Conservation (phyloP, 805 yeast genomes). For the Pichia sporocuriosa region DNA sequence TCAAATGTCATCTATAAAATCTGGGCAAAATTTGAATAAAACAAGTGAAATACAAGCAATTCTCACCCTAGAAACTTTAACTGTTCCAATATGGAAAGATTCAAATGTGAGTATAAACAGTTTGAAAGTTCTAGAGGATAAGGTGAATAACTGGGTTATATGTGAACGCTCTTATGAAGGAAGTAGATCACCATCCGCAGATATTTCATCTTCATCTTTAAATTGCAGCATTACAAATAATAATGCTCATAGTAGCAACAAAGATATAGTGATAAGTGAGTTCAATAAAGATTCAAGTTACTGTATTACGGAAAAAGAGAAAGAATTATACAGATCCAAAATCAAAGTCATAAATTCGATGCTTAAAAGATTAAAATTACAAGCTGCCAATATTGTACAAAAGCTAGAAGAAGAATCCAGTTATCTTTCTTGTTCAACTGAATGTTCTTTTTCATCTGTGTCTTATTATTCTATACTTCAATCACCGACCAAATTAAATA, state of each 20-base stretch:
- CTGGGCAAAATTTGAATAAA: constrained; percentile 4
- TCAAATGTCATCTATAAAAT: constrained; percentile 1
- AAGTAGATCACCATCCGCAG: not conserved
- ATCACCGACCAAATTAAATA: too few species aligned
- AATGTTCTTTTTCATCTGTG: too few species aligned
- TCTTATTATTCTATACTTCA: too few species aligned
- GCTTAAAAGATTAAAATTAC: too few species aligned
- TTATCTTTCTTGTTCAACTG: too few species aligned
- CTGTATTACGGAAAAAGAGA: too few species aligned
- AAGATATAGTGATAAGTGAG: too few species aligned
- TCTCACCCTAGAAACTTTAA: constrained; percentile 16
- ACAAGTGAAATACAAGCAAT: constrained; percentile 17
- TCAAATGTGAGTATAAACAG: constrained; percentile 4
- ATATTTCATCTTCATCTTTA: constrained; percentile 11
- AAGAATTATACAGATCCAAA: too few species aligned
- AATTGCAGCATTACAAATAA: constrained; percentile 1
- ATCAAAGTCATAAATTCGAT: constrained; percentile 12
- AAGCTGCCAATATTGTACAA: too few species aligned
- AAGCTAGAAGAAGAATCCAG: too few species aligned
- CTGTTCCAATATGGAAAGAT: constrained; percentile 23
- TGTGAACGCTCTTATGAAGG: not conserved
- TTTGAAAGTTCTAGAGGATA: too few species aligned
- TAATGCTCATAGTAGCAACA: not conserved
- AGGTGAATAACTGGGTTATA: not conserved
- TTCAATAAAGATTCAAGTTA: not conserved